Base-by-base conservation (phyloP, 139 green algal species). In the Astrephomene gubernaculifera region DNA sequence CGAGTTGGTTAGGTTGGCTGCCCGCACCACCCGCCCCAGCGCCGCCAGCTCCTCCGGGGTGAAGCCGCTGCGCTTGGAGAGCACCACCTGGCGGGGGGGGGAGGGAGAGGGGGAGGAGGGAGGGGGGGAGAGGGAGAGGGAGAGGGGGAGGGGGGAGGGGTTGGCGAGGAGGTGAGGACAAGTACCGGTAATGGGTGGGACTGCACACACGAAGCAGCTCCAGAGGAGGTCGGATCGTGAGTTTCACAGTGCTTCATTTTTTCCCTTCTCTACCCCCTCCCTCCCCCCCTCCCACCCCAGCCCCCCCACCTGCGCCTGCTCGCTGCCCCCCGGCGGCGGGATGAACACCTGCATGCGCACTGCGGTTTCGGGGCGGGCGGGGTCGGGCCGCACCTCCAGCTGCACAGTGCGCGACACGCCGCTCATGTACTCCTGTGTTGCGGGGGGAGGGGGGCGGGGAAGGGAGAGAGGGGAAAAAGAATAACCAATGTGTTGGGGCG, bases 21-120 rank as follows among this genome's bases (percentile, higher is more conserved):
- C 65, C 7, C 36, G 35, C 45, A 86, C 79, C 44, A 78, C 4
- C 65, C 49, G 44, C 45, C 36, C 21, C 35, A 86, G 64, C 65
- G 79, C 45, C 8, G 45, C 45, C 64, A 86, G 45, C 79, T 86
- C 65, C 9, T 69, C 65, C 1, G 64, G n/a, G 2, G 61, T 68
- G 65, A 79, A 86, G 53, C 38, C 8, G 9, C 57, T 31, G 41
- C 73, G 83, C 64, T 88, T 88, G 44, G 83, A 73, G 2, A 88
- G 21, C 21, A 67, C 60, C n/a, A 84, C 72, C 78, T 84, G 61
- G 1, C 36, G 45, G 31, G 27, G 14, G 43, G 21, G 68, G 33
- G 7, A 22, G 35, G 9, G 35, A 12, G 31, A 70, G 63, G 9
- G 31, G 29, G 19, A 41, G 63, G 63, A 60, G 14, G 49, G 49